Evolutionary conservation across 176 grass and related monocot species (phyloP).

Genomic region (Aegilops longissima): DNA sequence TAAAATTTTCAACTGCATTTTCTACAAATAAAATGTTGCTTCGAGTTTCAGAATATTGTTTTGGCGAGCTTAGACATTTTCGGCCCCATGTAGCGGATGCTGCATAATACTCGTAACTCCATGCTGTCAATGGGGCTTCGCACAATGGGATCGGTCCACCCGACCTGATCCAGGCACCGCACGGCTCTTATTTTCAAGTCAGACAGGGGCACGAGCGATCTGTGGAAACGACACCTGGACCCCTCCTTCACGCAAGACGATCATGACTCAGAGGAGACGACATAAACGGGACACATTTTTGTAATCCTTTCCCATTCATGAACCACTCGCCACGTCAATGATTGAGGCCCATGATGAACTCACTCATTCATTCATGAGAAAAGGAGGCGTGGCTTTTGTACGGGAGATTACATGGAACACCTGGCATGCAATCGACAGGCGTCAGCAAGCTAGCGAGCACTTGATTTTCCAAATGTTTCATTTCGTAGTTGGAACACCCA

Average conservation of each 20-base stretch:
- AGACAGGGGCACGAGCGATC: not conserved
- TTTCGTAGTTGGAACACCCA: not conserved
- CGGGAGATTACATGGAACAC: not conserved
- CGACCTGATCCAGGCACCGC: not conserved
- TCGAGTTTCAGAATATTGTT: too few species aligned
- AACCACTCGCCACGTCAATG: conserved; percentile 6
- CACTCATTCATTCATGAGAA: not conserved
- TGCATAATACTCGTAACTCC: not conserved
- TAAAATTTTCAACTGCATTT: not conserved
- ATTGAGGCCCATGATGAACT: not conserved
- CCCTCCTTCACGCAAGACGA: not conserved
- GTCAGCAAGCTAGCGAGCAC: not conserved
- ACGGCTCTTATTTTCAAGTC: not conserved
- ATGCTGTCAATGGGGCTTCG: not conserved
- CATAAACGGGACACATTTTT: not conserved
- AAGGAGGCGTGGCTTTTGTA: not conserved
- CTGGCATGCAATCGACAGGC: not conserved
- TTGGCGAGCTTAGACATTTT: too few species aligned
- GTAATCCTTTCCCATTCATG: not conserved
- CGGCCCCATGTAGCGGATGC: not conserved
- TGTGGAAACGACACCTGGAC: not conserved
- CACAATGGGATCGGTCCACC: not conserved
- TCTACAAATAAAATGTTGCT: too few species aligned
- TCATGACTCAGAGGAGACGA: not conserved
- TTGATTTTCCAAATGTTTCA: not conserved